phyloP scores from a whole-genome alignment of 768 basidiomycete genomes.

The Hirschioporus abietinus region DNA sequence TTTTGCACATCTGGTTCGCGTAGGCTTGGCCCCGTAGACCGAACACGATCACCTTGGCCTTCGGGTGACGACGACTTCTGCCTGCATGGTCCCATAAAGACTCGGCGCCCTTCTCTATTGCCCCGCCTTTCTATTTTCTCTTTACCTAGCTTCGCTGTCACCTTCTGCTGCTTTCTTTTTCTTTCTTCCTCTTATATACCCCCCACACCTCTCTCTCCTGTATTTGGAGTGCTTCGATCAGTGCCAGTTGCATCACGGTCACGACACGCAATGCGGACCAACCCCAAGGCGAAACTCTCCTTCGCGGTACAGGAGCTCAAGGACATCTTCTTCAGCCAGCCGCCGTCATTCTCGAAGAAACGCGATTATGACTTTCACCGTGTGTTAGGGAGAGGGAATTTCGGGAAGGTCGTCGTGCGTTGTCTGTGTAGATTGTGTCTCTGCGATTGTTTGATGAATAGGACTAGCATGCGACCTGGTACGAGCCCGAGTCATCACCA shows the following conservation, averaged over 20 bases:
- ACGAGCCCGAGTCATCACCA: conserved; percentile 17
- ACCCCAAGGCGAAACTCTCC: neutral
- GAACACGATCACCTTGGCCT: neutral
- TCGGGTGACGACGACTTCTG: neutral
- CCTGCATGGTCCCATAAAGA: neutral
- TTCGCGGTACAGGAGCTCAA: conserved; percentile 22
- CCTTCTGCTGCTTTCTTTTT: neutral
- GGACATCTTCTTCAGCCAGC: conserved; percentile 72
- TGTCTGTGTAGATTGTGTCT: conserved; percentile 9
- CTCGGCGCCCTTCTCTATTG: neutral
- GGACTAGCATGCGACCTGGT: conserved; percentile 66
- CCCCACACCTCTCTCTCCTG: neutral
- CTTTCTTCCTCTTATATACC: neutral
- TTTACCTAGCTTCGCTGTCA: neutral
- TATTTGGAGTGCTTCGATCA: neutral
- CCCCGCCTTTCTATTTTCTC: neutral
- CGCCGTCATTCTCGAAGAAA: conserved; percentile 83
- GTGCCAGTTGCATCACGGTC: neutral
- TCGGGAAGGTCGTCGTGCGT: conserved; percentile 83
- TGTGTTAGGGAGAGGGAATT: conserved; percentile 75
- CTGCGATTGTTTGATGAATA: neutral
- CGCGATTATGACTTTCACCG: conserved; percentile 70
- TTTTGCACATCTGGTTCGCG: neutral
- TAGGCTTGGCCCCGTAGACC: neutral
- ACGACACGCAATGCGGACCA: neutral